These are phyloP conservation scores for Phytophthora citrophthora DNA, from an alignment of 352 stramenopile genomes.

Conservation along the genomic window DNA sequence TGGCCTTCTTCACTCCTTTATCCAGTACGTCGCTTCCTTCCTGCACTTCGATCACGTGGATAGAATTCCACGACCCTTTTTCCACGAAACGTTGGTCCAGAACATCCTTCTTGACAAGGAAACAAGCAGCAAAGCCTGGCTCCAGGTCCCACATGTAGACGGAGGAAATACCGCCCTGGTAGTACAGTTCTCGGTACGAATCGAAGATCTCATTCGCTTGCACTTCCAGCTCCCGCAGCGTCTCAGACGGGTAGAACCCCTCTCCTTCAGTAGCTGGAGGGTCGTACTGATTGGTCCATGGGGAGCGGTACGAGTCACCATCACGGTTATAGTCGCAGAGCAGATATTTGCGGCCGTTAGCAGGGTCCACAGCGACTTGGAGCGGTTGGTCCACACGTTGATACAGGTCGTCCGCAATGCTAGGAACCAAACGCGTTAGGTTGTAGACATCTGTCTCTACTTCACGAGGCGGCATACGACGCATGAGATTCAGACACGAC, in stretches of 20 bases:
- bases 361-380: conserved; percentile 84
- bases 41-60: conserved; percentile 95
- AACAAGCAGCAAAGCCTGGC: conserved; percentile 92
- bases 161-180: conserved; percentile 92
- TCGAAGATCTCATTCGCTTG: conserved; percentile 97
- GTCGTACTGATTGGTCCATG: conserved; percentile 95
- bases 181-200: conserved; percentile 97
- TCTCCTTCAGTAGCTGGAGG: conserved; percentile 77
- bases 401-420: conserved; percentile 91
- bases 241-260: conserved; percentile 91
- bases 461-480: conserved; percentile 87
- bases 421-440: conserved; percentile 82
- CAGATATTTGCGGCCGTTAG: conserved; percentile 91
- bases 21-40: conserved; percentile 43
- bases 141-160: conserved; percentile 98
- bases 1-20: conserved; percentile 60
- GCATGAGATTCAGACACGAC: conserved; percentile 89
- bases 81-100: conserved; percentile 82
- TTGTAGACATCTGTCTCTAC: conserved; percentile 87
- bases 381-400: conserved; percentile 94
- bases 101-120: conserved; percentile 95
- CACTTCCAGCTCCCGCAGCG: conserved; percentile 91
- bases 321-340: conserved; percentile 97
- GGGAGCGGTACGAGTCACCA: conserved; percentile 91
- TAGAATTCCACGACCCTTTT: conserved; percentile 93